These are phyloP conservation scores for Pseudonectria foliicola DNA, from an alignment of 2,329 filamentous ascomycete species.

Conservation along the genomic window DNA sequence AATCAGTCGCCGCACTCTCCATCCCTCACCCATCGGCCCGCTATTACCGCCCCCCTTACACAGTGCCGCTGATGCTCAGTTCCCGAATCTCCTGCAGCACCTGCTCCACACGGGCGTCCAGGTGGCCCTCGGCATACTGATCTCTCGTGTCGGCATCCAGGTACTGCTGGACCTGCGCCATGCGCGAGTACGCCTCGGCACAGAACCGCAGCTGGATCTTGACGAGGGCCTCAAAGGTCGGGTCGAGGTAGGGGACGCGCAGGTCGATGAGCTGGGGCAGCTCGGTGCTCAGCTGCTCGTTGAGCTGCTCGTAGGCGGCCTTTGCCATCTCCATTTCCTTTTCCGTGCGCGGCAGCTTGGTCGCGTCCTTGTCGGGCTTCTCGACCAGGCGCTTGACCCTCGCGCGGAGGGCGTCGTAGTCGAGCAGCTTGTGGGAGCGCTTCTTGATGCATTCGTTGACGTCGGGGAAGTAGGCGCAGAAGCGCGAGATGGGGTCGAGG, in stretches of 20 bases:
- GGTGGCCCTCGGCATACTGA: slow-evolving; percentile 86
- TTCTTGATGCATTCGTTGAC: slow-evolving; percentile 99
- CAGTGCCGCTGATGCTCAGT: slow-evolving; percentile 77
- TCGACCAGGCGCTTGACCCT: slow-evolving; percentile 96
- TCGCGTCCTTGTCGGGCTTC: slow-evolving; percentile 97
- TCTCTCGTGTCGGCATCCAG: slow-evolving; percentile 92
- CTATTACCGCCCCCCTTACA: slow-evolving; percentile 40
- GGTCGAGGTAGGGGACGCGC: slow-evolving; percentile 93
- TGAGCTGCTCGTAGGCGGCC: slow-evolving; percentile 89
- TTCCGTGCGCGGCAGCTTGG: slow-evolving; percentile 90
- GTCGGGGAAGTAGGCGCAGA: slow-evolving; percentile 97
- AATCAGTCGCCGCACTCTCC: no score
- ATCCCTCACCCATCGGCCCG: neutral
- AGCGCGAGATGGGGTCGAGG: slow-evolving; percentile 88
- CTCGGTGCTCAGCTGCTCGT: slow-evolving; percentile 90
- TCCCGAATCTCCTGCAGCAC: slow-evolving; percentile 96
- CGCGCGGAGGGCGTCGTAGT: slow-evolving; percentile 92
- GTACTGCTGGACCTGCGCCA: slow-evolving; percentile 99
- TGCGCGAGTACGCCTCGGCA: slow-evolving; percentile 91
- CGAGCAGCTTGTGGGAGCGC: slow-evolving; percentile 94
- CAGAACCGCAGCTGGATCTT: slow-evolving; percentile 98
- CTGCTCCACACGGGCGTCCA: slow-evolving; percentile 89
- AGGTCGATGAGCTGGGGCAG: slow-evolving; percentile 94
- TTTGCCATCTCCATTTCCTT: slow-evolving; percentile 95
- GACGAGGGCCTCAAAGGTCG: slow-evolving; percentile 93